Base-by-base conservation (phyloP, 371 early-diverging fungal genomes). In the Rhizopus sp. region DNA sequence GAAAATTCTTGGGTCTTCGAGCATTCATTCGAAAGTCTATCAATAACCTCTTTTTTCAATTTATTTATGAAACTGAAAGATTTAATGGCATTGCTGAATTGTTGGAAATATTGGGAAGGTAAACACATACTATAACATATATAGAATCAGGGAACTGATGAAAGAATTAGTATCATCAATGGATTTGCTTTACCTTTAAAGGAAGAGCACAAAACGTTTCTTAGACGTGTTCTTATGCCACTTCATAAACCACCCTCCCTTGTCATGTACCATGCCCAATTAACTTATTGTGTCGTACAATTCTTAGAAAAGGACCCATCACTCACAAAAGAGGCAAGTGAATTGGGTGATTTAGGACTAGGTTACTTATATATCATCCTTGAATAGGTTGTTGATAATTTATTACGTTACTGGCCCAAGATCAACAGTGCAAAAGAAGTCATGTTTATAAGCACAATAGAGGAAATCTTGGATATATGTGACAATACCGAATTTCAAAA, bases 81-180 rank as follows among this genome's bases (percentile, higher is more conserved):
- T 96, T 95, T 71, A 97, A 96, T 70, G 98, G 98, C 16, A 93
- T 98, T 62, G 96, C 98, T 3, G 97, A 98, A 72, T 78, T 98
- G 39, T 75, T 98, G 39, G 98, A 98, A 72, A 98, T 98, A 59
- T 76, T 98, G 31, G 98, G 98, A 63, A 95, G 76, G 76, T 72
- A 64, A 56, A 16, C 60, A 90, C 88, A 89, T 88, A 33, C 3
- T 37, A 33, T 13, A n/a, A 34, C n/a, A 15, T 32, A 16, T 6
- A 56, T 10, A 29, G 8, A 51, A 31, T 29, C 17, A 32, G 16
- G 37, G 16, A 5, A 40, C 8, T 23, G 2, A 6, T 33, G 7
- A 23, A 5, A 35, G 9, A 55, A 31, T 10, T 58, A 93, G 95
- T 70, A 97, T 98, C 64, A 97, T 98, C 73, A 98, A 98, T 71